Percentiles rank a stretch among this genome's conserved stretches.
These are phyloP conservation scores for Pyracantha coccinea DNA, from an alignment of 331 rosid genomes.

Conservation along the genomic window DNA sequence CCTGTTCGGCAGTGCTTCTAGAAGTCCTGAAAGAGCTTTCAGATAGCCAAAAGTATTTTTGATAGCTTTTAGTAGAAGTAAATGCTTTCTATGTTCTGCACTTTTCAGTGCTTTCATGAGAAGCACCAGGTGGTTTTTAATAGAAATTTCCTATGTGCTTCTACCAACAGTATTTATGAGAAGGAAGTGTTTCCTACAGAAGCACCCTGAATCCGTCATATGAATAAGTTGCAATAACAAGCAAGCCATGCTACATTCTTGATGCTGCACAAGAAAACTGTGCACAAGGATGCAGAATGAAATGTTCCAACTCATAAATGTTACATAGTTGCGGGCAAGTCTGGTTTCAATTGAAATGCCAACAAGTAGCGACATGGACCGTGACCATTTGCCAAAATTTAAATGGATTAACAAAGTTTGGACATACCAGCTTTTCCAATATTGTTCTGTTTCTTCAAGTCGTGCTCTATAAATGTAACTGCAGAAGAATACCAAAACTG, in stretches of 20 bases:
- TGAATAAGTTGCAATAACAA: not conserved
- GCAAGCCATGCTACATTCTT: not conserved
- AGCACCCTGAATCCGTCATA: not conserved
- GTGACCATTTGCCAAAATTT: not conserved
- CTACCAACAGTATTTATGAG: not conserved
- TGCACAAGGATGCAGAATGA: not conserved
- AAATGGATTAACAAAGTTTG: not conserved
- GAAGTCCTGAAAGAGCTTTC: not conserved
- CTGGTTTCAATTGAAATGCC: not conserved
- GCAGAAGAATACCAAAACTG: constrained; percentile 40
- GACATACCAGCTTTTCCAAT: constrained; percentile 90
- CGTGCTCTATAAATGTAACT: constrained; percentile 71
- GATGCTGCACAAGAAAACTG: not conserved
- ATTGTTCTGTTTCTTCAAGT: constrained; percentile 83
- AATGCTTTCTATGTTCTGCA: not conserved
- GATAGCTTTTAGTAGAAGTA: not conserved
- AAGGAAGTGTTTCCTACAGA: not conserved
- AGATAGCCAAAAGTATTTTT: not conserved
- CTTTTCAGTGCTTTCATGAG: not conserved
- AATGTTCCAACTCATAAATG: constrained; percentile 1
- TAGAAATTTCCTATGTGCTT: not conserved
- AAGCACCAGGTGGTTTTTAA: not conserved
- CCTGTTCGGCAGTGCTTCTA: not conserved
- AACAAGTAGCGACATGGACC: not conserved
- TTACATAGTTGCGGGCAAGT: not conserved